phyloP scores from a whole-genome alignment of 83 land plant species.

The Picea abies region DNA sequence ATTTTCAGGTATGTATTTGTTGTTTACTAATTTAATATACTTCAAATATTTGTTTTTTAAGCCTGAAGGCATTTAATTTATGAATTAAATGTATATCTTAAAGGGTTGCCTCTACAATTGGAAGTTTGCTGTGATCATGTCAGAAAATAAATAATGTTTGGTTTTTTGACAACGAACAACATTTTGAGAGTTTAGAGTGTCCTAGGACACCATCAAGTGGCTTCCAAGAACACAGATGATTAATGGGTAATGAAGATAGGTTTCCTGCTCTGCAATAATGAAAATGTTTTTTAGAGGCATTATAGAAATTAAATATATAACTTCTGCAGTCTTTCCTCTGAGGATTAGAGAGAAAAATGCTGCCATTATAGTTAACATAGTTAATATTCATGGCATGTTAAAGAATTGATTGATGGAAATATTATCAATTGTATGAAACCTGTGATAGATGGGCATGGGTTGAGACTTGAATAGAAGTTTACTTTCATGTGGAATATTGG shows the following conservation, averaged over 20 bases:
- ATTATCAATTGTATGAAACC: neutral
- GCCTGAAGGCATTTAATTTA: neutral
- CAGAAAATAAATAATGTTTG: neutral
- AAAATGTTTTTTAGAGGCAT: neutral
- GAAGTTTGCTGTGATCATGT: neutral
- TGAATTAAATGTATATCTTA: neutral
- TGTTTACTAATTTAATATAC: neutral
- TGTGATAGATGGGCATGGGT: neutral
- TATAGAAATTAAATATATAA: neutral
- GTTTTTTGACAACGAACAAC: too few species aligned
- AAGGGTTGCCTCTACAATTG: neutral
- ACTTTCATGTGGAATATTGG: conserved; percentile 8
- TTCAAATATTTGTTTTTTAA: neutral
- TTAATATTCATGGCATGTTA: neutral
- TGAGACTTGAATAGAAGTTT: neutral
- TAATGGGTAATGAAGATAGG: too few species aligned
- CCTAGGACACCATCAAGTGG: too few species aligned
- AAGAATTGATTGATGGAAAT: neutral
- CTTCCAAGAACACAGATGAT: too few species aligned
- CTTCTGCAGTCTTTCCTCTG: neutral
- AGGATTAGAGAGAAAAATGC: neutral
- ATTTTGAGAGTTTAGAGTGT: too few species aligned
- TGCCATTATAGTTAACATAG: neutral
- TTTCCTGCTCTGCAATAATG: neutral
- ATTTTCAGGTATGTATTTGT: conserved; percentile 68